A percentile compares a stretch with the other conserved stretches of the same genome.
Evolutionary conservation across 2,329 filamentous ascomycete genomes (phyloP).

Genomic region (Verticillium zaregamsianum): DNA sequence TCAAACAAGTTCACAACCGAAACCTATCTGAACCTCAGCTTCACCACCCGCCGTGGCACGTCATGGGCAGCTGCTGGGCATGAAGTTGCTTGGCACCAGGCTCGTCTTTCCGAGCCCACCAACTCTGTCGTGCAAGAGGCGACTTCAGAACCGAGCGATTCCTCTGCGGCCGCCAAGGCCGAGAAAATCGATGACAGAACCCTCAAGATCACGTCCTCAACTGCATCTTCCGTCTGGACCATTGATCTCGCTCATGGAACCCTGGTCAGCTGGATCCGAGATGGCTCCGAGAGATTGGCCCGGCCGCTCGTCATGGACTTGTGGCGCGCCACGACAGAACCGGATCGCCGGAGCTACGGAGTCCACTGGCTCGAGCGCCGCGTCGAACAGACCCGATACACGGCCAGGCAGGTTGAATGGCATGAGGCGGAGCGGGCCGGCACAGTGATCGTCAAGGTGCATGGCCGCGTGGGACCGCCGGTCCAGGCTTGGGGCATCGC

Average conservation of each 20-base stretch:
- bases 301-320: slow-evolving; percentile 46
- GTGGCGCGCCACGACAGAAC: slow-evolving; percentile 61
- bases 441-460: slow-evolving; percentile 36
- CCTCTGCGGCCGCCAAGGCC: too few species aligned
- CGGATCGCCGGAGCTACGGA: slow-evolving; percentile 38
- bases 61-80: slow-evolving; percentile 50
- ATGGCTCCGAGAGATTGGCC: slow-evolving; percentile 32
- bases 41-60: slow-evolving; percentile 36
- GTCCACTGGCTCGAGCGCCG: slow-evolving; percentile 50
- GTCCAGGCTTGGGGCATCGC: slow-evolving; percentile 58
- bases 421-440: slow-evolving; percentile 20
- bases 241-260: slow-evolving; percentile 39
- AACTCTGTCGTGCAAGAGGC: neutral
- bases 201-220: slow-evolving; percentile 28
- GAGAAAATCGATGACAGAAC: neutral
- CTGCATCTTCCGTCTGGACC: slow-evolving; percentile 33
- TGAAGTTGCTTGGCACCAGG: slow-evolving; percentile 46
- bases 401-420: slow-evolving; percentile 33
- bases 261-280: slow-evolving; percentile 36
- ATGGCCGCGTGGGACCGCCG: slow-evolving; percentile 54
- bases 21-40: slow-evolving; percentile 45
- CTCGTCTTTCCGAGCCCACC: slow-evolving; percentile 31
- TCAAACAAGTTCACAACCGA: slow-evolving; percentile 19
- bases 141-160: too few species aligned
- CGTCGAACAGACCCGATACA: slow-evolving; percentile 40